Conservation (phyloP, 176 grass and related monocot genomes). For the Lolium multiflorum region DNA sequence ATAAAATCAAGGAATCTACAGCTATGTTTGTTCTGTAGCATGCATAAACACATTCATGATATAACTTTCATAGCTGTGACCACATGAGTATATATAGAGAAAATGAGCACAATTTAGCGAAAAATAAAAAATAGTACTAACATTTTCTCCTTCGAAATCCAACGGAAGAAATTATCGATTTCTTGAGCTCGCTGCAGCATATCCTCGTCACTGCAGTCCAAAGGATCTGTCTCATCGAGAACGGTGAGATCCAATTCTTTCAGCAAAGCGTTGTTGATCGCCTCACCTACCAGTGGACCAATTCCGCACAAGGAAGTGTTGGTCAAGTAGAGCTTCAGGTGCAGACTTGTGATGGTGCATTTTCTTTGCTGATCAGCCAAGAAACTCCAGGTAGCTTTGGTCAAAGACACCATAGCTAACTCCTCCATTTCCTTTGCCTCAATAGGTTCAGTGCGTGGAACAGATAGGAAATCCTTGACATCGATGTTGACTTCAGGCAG, state of each 20-base stretch:
- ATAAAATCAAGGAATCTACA: neutral
- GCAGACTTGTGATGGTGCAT: neutral
- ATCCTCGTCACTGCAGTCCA: neutral
- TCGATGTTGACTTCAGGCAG: neutral
- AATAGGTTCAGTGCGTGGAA: neutral
- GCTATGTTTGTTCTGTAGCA: no score
- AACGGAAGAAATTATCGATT: neutral
- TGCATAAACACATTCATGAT: no score
- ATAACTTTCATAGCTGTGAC: no score
- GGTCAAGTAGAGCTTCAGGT: neutral
- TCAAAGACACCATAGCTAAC: neutral
- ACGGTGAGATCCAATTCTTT: no score
- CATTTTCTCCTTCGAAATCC: conserved; percentile 22
- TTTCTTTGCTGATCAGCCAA: neutral
- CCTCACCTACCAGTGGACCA: neutral
- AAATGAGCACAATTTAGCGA: neutral
- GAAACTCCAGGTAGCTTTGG: neutral
- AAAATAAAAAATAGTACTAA: no score
- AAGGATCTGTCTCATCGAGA: no score
- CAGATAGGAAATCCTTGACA: neutral
- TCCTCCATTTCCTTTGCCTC: neutral
- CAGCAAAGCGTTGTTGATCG: neutral
- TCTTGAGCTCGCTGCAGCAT: neutral
- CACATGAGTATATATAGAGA: no score
- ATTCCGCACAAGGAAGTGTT: neutral